Percentiles rank a stretch among this genome's conserved stretches.
These are phyloP conservation scores for Suillus cothurnatus DNA, from an alignment of 768 basidiomycete genomes.

Conservation along the genomic window DNA sequence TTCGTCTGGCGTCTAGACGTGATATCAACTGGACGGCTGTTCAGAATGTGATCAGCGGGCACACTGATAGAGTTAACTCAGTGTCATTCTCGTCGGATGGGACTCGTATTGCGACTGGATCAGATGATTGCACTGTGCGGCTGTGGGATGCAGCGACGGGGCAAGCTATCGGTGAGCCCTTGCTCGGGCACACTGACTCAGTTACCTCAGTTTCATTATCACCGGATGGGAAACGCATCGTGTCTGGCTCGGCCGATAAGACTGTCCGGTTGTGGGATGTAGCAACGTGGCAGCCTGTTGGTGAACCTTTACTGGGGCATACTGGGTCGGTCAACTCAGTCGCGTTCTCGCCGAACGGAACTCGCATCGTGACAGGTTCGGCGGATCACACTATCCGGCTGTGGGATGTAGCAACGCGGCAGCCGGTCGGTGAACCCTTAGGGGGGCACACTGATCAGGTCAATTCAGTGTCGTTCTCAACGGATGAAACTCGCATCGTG, in stretches of 20 bases:
- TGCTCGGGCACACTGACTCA: background rate
- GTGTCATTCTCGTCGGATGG: background rate
- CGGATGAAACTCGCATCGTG: slow-evolving; percentile 12
- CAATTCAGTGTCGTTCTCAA: slow-evolving; percentile 13
- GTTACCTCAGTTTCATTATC: background rate
- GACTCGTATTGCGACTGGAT: background rate
- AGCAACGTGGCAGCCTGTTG: background rate
- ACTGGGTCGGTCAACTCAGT: background rate
- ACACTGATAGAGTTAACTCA: accelerated
- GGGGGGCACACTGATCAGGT: background rate
- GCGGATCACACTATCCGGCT: background rate
- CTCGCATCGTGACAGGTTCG: slow-evolving; percentile 1
- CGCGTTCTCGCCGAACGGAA: slow-evolving; percentile 1
- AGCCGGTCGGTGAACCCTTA: background rate
- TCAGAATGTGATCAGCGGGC: background rate
- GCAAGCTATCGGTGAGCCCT: background rate
- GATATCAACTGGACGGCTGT: background rate
- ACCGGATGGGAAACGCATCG: slow-evolving; percentile 6
- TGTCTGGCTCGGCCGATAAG: background rate
- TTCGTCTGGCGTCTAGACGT: slow-evolving; percentile 3
- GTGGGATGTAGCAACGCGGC: slow-evolving; percentile 1
- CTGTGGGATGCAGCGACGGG: background rate
- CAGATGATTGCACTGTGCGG: background rate
- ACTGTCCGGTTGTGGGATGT: slow-evolving; percentile 8
- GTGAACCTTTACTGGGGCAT: background rate